Base-by-base conservation (phyloP, 2,329 filamentous ascomycete genomes). In the Botrytis sinoallii region DNA sequence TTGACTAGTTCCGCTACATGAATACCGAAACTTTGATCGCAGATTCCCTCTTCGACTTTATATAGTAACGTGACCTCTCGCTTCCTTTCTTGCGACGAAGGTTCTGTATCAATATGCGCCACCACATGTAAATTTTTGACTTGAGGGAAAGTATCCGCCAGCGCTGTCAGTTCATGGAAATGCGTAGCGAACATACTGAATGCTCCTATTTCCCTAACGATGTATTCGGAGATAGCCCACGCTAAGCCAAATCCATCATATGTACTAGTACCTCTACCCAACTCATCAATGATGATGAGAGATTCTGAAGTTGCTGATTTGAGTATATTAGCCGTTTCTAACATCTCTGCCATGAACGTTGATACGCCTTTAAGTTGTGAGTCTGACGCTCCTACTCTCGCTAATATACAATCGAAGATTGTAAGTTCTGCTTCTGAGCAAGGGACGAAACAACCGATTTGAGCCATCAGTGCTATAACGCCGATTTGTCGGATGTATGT, bases 301-400 rank as follows among this genome's bases (percentile, higher is more conserved):
- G 94, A 97, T 81, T 99, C 96, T 46, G 92, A 90, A 0, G 96
- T 99, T 2, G 96, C 96, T 0, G 94, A 97, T 84, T 98, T 98
- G 80, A 99, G 90, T 77, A 99, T 99, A 82, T 98, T 98, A 77
- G 96, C 94, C 1, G 96, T 99, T 82, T 99, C 96, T 35, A 99
- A 88, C 96, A 99, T 99, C 84, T 99, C 96, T 2, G 96, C 96
- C 97, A 99, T 99, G 83, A 99, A 99, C 0, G 96, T 99, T 5
- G 94, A 97, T 2, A 99, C 96, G 52, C 96, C 96, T 84, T 98
- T 98, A 76, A 99, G 91, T 83, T 98, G 96, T 10, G 93, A 97
- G 83, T 99, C 97, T 78, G 93, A 96, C 10, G 96, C 97, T 60
- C 97, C 96, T 0, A 99, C 96, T 78, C 96, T 92, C 0, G 97